Base-by-base conservation (phyloP, 257 asterid species). In the Capsicum rhomboideum region DNA sequence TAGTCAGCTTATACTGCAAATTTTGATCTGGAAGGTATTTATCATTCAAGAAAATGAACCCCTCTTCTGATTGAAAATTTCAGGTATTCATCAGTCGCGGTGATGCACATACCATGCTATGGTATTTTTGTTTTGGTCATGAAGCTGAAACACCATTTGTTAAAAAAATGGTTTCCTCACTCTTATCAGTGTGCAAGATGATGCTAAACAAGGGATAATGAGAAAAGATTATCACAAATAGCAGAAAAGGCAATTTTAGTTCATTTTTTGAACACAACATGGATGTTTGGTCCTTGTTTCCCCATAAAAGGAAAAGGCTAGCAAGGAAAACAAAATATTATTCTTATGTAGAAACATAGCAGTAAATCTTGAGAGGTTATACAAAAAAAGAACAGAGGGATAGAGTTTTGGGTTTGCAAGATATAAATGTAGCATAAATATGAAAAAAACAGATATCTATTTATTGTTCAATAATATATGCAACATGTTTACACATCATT, bases 91-190 rank as follows among this genome's bases (percentile, higher is more conserved):
- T 91, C 94, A 0, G 94, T 96, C 85, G 98, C 96, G 10, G 67
- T 92, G 89, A 85, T 96, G 99, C 99, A 92, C 85, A 87, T 93
- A 87, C 98, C 99, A 2, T 96, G 97, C 86, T 96, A 94, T 63
- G 96, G 98, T 17, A 88, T 96, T 44, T 96, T 94, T 78, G 86
- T 92, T 37, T 74, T 96, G 83, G 86, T 96, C 84, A 89, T 96
- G 88, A 96, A 93, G 89, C 90, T 89, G 78, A 96, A 96, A 86
- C 97, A 92, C 85, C 86, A 31, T 69, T 87, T 89, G 88, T 88
- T 94, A 78, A 86, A 91, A 54, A 96, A 91, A 91, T 93, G 95
- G 95, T 96, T 92, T 86, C 98, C 99, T 56, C 91, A 82, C 80
- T 79, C 98, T 28, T 93, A 91, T 59, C 93, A 95, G 83, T 31